Evolutionary conservation across 2,329 filamentous ascomycete genomes (phyloP).

Genomic region (Dothistroma pini): DNA sequence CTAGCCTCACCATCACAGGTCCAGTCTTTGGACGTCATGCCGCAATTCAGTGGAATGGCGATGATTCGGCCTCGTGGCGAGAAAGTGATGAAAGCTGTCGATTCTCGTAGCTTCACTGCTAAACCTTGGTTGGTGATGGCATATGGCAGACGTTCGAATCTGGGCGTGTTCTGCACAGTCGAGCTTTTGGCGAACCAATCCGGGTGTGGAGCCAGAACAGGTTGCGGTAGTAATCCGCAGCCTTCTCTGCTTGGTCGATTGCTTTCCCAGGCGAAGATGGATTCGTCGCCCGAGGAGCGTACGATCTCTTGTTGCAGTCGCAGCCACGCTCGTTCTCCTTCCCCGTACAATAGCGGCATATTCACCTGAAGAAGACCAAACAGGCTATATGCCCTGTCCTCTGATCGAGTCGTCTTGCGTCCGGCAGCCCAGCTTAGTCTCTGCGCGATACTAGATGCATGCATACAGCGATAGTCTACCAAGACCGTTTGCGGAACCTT

Average conservation of each 20-base stretch:
- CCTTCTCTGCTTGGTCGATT: not conserved
- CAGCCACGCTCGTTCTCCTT: conserved; percentile 31
- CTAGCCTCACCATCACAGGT: not conserved
- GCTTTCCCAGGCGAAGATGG: conserved; percentile 8
- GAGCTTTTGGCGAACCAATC: not conserved
- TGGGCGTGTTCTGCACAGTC: not conserved
- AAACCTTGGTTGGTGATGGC: conserved; percentile 6
- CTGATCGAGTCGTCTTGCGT: conserved; percentile 22
- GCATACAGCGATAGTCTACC: not conserved
- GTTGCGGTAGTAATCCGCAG: not conserved
- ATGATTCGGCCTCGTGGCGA: not conserved
- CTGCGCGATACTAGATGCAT: not conserved
- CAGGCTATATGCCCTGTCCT: conserved; percentile 46
- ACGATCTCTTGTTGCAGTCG: conserved; percentile 33
- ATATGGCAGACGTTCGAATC: not conserved
- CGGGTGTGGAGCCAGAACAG: not conserved
- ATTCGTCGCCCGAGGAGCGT: conserved; percentile 5
- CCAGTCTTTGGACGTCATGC: not conserved
- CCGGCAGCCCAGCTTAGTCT: conserved; percentile 13
- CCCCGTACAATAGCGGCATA: conserved; percentile 45
- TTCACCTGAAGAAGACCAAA: conserved; percentile 44
- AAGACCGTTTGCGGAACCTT: not conserved
- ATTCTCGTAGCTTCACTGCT: not conserved
- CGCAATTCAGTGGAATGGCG: conserved; percentile 1
- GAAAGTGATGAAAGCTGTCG: not conserved